Conservation (phyloP, 306 rosid species). For the Cicer cuneatum region DNA sequence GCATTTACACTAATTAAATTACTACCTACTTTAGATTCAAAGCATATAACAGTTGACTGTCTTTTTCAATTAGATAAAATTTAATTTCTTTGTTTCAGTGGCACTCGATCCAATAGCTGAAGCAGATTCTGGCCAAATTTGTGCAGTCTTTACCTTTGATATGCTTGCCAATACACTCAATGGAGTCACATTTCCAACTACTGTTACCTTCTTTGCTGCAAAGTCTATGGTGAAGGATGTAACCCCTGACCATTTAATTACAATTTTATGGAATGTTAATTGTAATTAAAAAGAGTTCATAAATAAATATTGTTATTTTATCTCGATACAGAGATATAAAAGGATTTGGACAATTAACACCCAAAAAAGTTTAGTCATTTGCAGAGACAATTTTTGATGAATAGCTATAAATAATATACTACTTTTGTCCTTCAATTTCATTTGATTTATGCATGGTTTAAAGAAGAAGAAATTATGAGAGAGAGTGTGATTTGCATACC, state of each 20-base stretch:
- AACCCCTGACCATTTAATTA: slow-evolving; percentile 64
- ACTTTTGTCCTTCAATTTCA: background rate
- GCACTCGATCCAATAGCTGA: slow-evolving; percentile 37
- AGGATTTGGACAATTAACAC: too few species aligned
- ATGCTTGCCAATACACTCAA: slow-evolving; percentile 79
- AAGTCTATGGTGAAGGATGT: slow-evolving; percentile 85
- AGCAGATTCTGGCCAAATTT: slow-evolving; percentile 65
- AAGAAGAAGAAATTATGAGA: background rate
- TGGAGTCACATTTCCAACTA: slow-evolving; percentile 85
- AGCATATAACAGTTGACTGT: slow-evolving; percentile 9
- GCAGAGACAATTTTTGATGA: too few species aligned
- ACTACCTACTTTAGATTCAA: slow-evolving; percentile 40
- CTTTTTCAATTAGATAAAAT: slow-evolving; percentile 20
- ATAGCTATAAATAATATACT: too few species aligned
- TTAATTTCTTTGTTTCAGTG: slow-evolving; percentile 47
- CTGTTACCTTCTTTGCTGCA: slow-evolving; percentile 87
- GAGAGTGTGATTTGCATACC: slow-evolving; percentile 50
- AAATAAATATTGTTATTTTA: too few species aligned
- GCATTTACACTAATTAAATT: slow-evolving; percentile 49
- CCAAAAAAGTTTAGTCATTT: too few species aligned
- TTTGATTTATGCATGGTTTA: background rate
- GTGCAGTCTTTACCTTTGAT: slow-evolving; percentile 86
- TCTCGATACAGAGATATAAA: too few species aligned
- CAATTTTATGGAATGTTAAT: background rate
- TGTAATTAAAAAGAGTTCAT: background rate